phyloP scores from a whole-genome alignment of 2,329 filamentous ascomycete genomes.

The Pyrenochaeta sp. region DNA sequence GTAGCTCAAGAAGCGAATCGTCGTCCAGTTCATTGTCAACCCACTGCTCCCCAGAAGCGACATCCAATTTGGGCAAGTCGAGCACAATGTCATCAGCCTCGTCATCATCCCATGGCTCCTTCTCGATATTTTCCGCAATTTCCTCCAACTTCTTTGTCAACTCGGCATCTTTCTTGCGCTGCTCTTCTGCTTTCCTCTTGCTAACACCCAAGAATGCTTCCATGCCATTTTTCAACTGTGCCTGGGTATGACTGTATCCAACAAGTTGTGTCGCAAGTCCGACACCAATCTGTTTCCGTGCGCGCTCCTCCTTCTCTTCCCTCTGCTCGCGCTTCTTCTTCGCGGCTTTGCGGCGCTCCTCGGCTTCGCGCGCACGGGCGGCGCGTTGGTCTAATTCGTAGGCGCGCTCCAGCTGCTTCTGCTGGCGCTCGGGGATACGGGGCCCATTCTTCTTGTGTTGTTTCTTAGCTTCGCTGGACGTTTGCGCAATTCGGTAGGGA shows the following conservation, averaged over 20 bases:
- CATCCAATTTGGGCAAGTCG: conserved; percentile 16
- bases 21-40: conserved; percentile 46
- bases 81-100: conserved; percentile 19
- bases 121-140: conserved; percentile 32
- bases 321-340: conserved; percentile 43
- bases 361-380: conserved; percentile 40
- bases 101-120: conserved; percentile 46
- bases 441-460: conserved; percentile 42
- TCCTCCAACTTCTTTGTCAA: conserved; percentile 30
- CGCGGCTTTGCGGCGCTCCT: conserved; percentile 36
- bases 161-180: conserved; percentile 26
- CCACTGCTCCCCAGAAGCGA: conserved; percentile 23
- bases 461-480: conserved; percentile 45
- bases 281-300: conserved; percentile 39
- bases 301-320: conserved; percentile 41
- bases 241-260: conserved; percentile 51
- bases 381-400: conserved; percentile 45
- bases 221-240: conserved; percentile 49
- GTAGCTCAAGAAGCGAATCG: conserved; percentile 38
- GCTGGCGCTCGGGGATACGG: conserved; percentile 33
- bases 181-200: conserved; percentile 32
- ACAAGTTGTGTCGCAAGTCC: conserved; percentile 50
- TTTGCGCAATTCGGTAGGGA: conserved; percentile 41
- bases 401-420: conserved; percentile 42
- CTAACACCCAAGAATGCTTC: conserved; percentile 44